Evolutionary conservation across 2,329 filamentous ascomycete genomes (phyloP).

Genomic region (Aspergillus candidus): DNA sequence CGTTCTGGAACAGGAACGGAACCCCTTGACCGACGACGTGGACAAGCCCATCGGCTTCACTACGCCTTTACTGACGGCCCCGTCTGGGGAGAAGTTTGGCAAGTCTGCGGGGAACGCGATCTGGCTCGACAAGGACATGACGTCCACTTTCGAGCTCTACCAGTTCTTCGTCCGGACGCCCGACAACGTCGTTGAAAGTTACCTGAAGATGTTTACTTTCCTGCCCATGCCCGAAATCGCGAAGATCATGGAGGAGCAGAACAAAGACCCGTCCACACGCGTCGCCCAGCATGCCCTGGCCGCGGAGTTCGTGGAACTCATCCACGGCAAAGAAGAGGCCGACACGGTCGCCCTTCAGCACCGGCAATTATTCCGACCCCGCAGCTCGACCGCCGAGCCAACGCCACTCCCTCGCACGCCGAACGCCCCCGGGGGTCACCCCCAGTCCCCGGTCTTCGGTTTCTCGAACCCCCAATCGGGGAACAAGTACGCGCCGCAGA

Average conservation of each 20-base stretch:
- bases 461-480: conserved; percentile 29
- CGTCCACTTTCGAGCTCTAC: conserved; percentile 79
- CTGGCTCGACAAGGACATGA: conserved; percentile 81
- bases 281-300: conserved; percentile 79
- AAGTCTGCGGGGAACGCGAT: conserved; percentile 92
- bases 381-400: conserved; percentile 28
- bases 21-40: conserved; percentile 32
- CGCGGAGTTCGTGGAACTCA: conserved; percentile 70
- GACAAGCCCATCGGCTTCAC: conserved; percentile 72
- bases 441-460: conserved; percentile 17
- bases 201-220: conserved; percentile 88
- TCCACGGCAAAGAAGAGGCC: conserved; percentile 65
- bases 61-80: conserved; percentile 79
- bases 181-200: conserved; percentile 72
- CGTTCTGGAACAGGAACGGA: conserved; percentile 31
- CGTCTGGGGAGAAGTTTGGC: conserved; percentile 83
- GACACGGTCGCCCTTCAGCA: conserved; percentile 55
- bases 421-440: conserved; percentile 11
- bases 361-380: conserved; percentile 40
- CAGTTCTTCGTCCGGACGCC: conserved; percentile 78
- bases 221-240: conserved; percentile 65
- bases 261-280: conserved; percentile 61
- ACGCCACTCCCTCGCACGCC: conserved; percentile 25
- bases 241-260: conserved; percentile 62
- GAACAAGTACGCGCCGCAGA: conserved; percentile 35